phyloP scores from a whole-genome alignment of 768 basidiomycete species.

The Strobilomyces echinocephalus region DNA sequence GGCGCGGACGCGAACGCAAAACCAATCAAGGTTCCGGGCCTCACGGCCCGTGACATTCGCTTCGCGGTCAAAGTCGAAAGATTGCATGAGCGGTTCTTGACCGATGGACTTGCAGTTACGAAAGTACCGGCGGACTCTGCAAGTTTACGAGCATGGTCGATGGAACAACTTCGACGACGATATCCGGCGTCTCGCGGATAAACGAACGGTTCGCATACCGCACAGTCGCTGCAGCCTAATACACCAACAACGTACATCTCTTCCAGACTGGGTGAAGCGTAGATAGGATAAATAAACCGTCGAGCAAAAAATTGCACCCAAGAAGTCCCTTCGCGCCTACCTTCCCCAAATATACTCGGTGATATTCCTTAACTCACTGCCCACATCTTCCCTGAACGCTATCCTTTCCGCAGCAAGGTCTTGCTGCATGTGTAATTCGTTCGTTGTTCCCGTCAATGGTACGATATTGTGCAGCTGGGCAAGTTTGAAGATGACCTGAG shows the following conservation, averaged over 20 bases:
- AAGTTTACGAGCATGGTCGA: slow-evolving; percentile 19
- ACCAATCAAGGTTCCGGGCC: slow-evolving; percentile 32
- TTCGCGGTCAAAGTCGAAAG: slow-evolving; percentile 42
- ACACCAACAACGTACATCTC: slow-evolving; percentile 6
- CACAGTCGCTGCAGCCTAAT: not conserved
- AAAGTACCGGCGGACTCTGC: slow-evolving; percentile 13
- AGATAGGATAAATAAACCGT: not conserved
- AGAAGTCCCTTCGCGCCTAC: not conserved
- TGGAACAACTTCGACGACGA: slow-evolving; percentile 21
- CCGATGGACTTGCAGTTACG: slow-evolving; percentile 19
- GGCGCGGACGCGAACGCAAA: slow-evolving; percentile 7
- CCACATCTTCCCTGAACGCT: slow-evolving; percentile 29
- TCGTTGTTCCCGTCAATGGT: slow-evolving; percentile 73
- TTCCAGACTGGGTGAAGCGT: not conserved
- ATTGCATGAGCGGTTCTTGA: slow-evolving; percentile 25
- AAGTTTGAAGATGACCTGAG: slow-evolving; percentile 65
- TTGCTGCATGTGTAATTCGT: slow-evolving; percentile 62
- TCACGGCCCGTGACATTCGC: slow-evolving; percentile 50
- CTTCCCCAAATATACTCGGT: slow-evolving; percentile 30
- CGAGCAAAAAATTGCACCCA: not conserved
- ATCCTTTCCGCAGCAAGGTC: slow-evolving; percentile 47
- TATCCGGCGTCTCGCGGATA: slow-evolving; percentile 10
- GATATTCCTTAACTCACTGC: slow-evolving; percentile 21
- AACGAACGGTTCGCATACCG: not conserved
- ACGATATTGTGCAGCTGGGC: slow-evolving; percentile 62